Conservation (phyloP, 2,329 filamentous ascomycete species). For the Macrophomina pseudophaseolina region DNA sequence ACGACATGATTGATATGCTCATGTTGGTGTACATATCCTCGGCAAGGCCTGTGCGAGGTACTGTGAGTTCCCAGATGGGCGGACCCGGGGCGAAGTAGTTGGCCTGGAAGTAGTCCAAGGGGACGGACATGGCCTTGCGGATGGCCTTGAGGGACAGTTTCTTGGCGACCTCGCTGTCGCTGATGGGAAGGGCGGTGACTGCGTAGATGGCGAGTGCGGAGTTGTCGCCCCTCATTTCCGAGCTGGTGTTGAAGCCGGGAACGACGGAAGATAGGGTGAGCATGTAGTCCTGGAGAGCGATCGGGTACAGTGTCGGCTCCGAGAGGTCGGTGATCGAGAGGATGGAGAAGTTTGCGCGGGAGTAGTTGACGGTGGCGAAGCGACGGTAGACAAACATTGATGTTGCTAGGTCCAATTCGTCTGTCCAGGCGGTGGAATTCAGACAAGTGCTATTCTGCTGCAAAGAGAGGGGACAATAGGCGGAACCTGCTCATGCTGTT, state of each 20-base stretch:
- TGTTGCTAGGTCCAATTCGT: background rate
- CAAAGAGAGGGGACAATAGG: slow-evolving; percentile 14
- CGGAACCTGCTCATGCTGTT: background rate
- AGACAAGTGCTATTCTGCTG: slow-evolving; percentile 8
- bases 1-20: slow-evolving; percentile 13
- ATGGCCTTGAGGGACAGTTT: slow-evolving; percentile 4
- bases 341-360: slow-evolving; percentile 18
- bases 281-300: slow-evolving; percentile 11
- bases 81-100: slow-evolving; percentile 10
- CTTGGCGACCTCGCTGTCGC: slow-evolving; percentile 21
- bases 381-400: slow-evolving; percentile 18
- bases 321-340: slow-evolving; percentile 16
- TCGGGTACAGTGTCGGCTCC: background rate
- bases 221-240: slow-evolving; percentile 7
- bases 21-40: slow-evolving; percentile 19
- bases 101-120: slow-evolving; percentile 18
- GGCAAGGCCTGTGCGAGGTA: background rate
- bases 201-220: slow-evolving; percentile 12
- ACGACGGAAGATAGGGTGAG: slow-evolving; percentile 12
- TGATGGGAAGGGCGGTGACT: slow-evolving; percentile 20
- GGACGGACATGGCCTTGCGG: slow-evolving; percentile 14
- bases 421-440: slow-evolving; percentile 2
- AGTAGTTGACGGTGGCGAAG: slow-evolving; percentile 19
- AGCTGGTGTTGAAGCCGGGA: slow-evolving; percentile 8
- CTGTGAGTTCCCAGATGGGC: slow-evolving; percentile 1